phyloP scores from a whole-genome alignment of 148 eudicot genomes.

The Tetragonia tetragonoides region DNA sequence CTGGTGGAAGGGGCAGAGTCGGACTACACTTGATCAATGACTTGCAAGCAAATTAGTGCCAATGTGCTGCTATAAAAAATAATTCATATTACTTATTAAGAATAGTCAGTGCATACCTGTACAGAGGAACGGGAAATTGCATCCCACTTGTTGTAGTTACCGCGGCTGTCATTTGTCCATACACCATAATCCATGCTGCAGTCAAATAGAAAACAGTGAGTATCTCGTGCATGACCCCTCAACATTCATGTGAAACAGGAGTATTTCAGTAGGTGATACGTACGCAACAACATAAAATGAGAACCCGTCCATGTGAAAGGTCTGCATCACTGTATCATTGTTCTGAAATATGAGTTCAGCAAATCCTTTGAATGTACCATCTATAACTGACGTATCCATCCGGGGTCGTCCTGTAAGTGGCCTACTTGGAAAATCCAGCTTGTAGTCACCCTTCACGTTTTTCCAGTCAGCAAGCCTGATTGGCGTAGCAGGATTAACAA shows the following conservation, averaged over 20 bases:
- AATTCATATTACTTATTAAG: background rate
- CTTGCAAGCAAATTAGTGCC: background rate
- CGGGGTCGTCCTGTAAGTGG: constrained; percentile 53
- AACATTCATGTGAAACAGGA: background rate
- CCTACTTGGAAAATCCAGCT: constrained; percentile 65
- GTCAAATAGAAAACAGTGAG: constrained; percentile 7
- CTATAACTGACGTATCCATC: constrained; percentile 61
- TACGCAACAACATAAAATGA: constrained; percentile 96
- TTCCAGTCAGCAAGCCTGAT: constrained; percentile 74
- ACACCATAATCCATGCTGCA: constrained; percentile 86
- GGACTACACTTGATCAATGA: background rate
- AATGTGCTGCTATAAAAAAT: background rate
- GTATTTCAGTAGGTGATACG: background rate
- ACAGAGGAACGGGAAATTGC: constrained; percentile 76
- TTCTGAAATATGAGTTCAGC: constrained; percentile 78
- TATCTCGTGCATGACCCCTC: background rate
- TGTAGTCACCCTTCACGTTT: constrained; percentile 66
- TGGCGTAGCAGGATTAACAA: constrained; percentile 77
- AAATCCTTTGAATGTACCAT: constrained; percentile 81
- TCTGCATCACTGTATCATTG: constrained; percentile 85
- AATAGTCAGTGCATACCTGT: constrained; percentile 51
- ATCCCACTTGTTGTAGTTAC: constrained; percentile 83
- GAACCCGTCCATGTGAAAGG: constrained; percentile 85
- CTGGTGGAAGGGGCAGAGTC: background rate
- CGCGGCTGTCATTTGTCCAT: constrained; percentile 72